Base-by-base conservation (phyloP, 495 filamentous ascomycete genomes). In the Neohortaea acidophila region DNA sequence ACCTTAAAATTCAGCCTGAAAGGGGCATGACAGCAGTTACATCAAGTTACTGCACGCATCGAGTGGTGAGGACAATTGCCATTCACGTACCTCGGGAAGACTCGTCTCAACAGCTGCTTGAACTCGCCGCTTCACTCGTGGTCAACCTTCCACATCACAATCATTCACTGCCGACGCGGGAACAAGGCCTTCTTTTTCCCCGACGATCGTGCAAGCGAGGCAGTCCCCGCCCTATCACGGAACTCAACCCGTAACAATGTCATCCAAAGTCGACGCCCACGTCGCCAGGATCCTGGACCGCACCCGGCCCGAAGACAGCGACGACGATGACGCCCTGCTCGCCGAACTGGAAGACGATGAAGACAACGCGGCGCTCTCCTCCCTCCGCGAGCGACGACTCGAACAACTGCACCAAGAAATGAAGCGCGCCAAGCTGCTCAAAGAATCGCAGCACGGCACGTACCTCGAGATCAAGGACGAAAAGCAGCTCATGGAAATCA, bases 281-380 rank as follows among this genome's bases (percentile, higher is more conserved):
- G 67, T 69, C 13, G 66, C 67, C n/a, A 47, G 51, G 19, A 37
- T 67, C 12, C 52, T 72, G 14, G 68, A 72, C 49, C 21, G 38
- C 24, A 42, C 41, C 34, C 17, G 35, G 5, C 36, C 26, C 26
- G 45, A 28, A 30, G 55, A 68, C 46, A 59, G 58, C 4, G 67
- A 71, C 40, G 75, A 82, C 54, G 75, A 81, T 62, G 79, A 83
- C 52, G 76, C 73, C 21, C 68, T 86, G 25, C 70, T 86, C 50
- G 69, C 69, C 24, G 63, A 69, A 34, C 72, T 86, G 22, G 80
- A 84, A 60, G 81, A 83, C 57, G 61, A 65, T 36, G 72, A 77
- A 56, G 56, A 69, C 43, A 68, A 77, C 36, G 52, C 56, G 8
- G 58, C 61, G 21, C 45, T 74, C n/a, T 64, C 70, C 41, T 62